Base-by-base conservation (phyloP, 768 basidiomycete species). In the Daedalea quercina region DNA sequence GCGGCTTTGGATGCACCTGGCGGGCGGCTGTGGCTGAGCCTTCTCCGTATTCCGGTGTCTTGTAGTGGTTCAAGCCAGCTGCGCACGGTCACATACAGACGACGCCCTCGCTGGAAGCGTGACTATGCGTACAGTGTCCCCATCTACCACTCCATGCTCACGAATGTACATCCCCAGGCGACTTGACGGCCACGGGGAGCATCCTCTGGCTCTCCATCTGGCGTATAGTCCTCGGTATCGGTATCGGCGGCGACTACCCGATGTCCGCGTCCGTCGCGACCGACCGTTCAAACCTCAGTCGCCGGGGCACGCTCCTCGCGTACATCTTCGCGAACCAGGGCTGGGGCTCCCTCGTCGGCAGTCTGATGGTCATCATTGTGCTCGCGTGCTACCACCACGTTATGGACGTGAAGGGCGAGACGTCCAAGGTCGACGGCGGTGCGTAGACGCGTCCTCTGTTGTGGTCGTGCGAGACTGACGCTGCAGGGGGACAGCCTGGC, bases 321-420 rank as follows among this genome's bases (percentile, higher is more conserved):
- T 87, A 85, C 62, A 85, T 87, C 59, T 89, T 88, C 59, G 75
- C 84, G 0, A 84, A 83, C 64, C 84, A 89, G 65, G 88, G 87
- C 11, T 89, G 86, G 85, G 87, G 89, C 25, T 80, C 75, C 40
- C 74, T 90, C 51, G 61, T 80, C 33, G 88, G 85, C 8, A 75
- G 75, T 44, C 63, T 90, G 54, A 74, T 75, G 22, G 81, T 80
- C 4, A 77, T 89, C 61, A 70, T 89, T 57, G 79, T 86, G 19
- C 71, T 90, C 26, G 70, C 76, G 1, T 76, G 74, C 37, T 90
- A 87, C 70, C 82, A 80, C 60, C 66, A 72, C 54, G 76, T 76
- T 9, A 86, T 90, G 76, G 74, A 86, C 40, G 76, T 67, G 37
- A 68, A 78, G 51, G 75, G 75, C 8, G 68, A 85, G 62, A 78